Conservation (phyloP, 2,329 filamentous ascomycete genomes). For the Aspergillus eucalypticola region DNA sequence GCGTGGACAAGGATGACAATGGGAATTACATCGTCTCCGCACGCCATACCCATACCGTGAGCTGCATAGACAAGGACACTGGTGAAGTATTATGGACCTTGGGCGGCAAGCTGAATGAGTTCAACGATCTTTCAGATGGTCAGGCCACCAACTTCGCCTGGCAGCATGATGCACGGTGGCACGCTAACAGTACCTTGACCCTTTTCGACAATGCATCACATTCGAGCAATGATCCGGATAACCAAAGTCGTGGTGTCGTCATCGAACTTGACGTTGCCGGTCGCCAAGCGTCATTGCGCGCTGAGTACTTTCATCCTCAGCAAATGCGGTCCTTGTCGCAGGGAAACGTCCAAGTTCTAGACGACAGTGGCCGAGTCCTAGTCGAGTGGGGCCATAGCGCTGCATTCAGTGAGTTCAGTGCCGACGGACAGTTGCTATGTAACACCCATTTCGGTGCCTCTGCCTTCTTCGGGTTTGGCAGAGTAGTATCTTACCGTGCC, state of each 20-base stretch:
- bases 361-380: slow-evolving; percentile 46
- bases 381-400: slow-evolving; percentile 55
- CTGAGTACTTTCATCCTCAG: slow-evolving; percentile 42
- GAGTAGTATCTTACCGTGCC: slow-evolving; percentile 56
- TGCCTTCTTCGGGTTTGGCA: slow-evolving; percentile 33
- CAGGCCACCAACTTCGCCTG: slow-evolving; percentile 44
- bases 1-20: slow-evolving; percentile 52
- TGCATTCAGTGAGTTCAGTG: slow-evolving; percentile 52
- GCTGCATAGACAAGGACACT: slow-evolving; percentile 49
- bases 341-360: slow-evolving; percentile 46
- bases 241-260: slow-evolving; percentile 47
- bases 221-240: slow-evolving; percentile 18
- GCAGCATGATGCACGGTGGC: slow-evolving; percentile 55
- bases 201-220: slow-evolving; percentile 43
- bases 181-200: slow-evolving; percentile 29
- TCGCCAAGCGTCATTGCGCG: slow-evolving; percentile 43
- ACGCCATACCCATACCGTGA: slow-evolving; percentile 51
- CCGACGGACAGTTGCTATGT: slow-evolving; percentile 55
- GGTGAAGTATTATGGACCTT: slow-evolving; percentile 57
- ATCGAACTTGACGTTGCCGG: slow-evolving; percentile 41
- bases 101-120: slow-evolving; percentile 52
- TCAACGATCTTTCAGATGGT: slow-evolving; percentile 42
- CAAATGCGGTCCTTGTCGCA: slow-evolving; percentile 42
- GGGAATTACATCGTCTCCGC: slow-evolving; percentile 59
- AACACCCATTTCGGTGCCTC: slow-evolving; percentile 51